These are phyloP conservation scores for Vitis vinifera DNA, from an alignment of 164 flowering plant species.

Conservation along the genomic window DNA sequence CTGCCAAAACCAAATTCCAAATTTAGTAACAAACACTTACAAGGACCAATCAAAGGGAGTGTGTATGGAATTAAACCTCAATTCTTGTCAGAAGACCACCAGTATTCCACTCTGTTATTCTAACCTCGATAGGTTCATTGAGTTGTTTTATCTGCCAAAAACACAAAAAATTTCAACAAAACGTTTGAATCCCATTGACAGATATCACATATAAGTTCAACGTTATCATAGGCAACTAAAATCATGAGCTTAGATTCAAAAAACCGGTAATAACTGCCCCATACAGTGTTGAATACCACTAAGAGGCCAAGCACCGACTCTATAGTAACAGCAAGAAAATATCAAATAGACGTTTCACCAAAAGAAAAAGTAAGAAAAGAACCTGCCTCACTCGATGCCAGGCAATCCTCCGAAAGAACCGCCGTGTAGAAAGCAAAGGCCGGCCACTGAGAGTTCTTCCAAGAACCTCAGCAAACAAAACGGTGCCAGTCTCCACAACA, in stretches of 20 bases:
- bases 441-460: constrained; percentile 95
- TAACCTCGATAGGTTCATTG: constrained; percentile 85
- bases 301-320: background rate
- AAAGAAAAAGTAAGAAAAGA: constrained; percentile 62
- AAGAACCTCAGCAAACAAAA: constrained; percentile 87
- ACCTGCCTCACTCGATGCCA: constrained; percentile 99
- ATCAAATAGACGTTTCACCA: background rate
- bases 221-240: background rate
- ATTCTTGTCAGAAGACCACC: constrained; percentile 95
- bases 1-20: constrained; percentile 39
- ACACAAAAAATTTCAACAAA: background rate
- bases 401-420: constrained; percentile 65
- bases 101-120: constrained; percentile 92
- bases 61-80: constrained; percentile 51
- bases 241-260: background rate
- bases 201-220: background rate
- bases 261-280: too few relatives aligned
- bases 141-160: constrained; percentile 74
- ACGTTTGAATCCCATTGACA: background rate
- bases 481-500: constrained; percentile 82
- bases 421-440: constrained; percentile 82
- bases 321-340: background rate
- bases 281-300: background rate
- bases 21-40: background rate
- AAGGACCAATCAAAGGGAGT: background rate